Conservation (phyloP, 2,329 filamentous ascomycete species). For the Diplodia intermedia region DNA sequence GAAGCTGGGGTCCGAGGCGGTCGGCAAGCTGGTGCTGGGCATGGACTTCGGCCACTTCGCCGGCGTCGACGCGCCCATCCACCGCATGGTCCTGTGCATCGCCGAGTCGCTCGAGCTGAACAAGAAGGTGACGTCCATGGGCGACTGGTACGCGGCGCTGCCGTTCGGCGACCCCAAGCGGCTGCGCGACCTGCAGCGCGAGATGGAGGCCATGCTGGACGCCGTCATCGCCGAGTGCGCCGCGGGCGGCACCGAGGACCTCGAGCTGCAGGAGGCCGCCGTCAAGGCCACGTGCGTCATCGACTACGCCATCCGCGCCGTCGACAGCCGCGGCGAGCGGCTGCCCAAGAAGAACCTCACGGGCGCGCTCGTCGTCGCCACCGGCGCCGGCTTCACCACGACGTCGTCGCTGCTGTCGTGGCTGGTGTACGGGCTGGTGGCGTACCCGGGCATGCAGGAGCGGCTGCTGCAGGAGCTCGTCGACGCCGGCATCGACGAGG, state of each 20-base stretch:
- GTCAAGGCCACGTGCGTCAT: conserved; percentile 44
- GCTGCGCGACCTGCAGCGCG: conserved; percentile 44
- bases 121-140: conserved; percentile 63
- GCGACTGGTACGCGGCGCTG: conserved; percentile 62
- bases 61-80: conserved; percentile 53
- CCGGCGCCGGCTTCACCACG: conserved; percentile 67
- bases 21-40: conserved; percentile 55
- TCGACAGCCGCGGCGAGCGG: conserved; percentile 62
- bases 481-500: conserved; percentile 46
- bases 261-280: conserved; percentile 49
- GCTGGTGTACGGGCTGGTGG: conserved; percentile 62
- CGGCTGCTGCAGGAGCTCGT: conserved; percentile 65
- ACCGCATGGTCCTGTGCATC: conserved; percentile 61
- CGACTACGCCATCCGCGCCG: conserved; percentile 61
- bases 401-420: conserved; percentile 65
- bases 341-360: conserved; percentile 56
- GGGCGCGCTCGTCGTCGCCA: conserved; percentile 58
- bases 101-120: conserved; percentile 62
- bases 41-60: conserved; percentile 56
- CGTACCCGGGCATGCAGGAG: conserved; percentile 64
- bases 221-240: conserved; percentile 35
- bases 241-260: conserved; percentile 39
- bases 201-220: conserved; percentile 36
- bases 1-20: conserved; percentile 54
- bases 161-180: conserved; percentile 64